phyloP scores from a whole-genome alignment of 139 green algal genomes.

The Pleodorina starrii region DNA sequence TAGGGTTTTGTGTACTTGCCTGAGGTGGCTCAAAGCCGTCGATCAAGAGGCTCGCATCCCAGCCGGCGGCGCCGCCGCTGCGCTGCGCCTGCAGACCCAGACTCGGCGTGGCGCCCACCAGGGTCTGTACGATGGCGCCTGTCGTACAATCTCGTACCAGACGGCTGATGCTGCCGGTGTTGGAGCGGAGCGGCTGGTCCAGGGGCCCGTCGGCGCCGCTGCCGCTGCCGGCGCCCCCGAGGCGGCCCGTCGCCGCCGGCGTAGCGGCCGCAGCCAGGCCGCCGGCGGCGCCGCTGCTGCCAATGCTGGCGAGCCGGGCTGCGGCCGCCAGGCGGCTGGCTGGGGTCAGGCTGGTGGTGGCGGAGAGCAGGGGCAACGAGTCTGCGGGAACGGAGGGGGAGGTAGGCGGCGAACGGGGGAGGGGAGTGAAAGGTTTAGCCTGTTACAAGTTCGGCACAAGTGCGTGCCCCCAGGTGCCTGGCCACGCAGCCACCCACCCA shows the following conservation, averaged over 20 bases:
- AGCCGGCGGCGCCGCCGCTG: neutral
- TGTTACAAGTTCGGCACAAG: too few species aligned
- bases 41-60: constrained; percentile 67
- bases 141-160: constrained; percentile 36
- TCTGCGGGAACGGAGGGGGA: neutral
- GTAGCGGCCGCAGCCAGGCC: neutral
- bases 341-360: neutral
- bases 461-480: too few species aligned
- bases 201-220: neutral
- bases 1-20: too few species aligned
- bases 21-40: constrained; percentile 84
- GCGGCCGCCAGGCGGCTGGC: constrained; percentile 6
- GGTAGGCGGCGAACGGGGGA: neutral
- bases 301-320: neutral
- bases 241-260: neutral
- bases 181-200: constrained; percentile 37
- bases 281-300: neutral
- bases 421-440: too few species aligned
- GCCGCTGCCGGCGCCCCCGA: neutral
- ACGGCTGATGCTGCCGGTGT: constrained; percentile 45
- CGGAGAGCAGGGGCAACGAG: neutral
- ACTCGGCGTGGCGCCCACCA: neutral
- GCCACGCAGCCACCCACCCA: neutral
- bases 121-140: constrained; percentile 52
- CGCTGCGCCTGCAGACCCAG: neutral